Evolutionary conservation across 768 basidiomycete species (phyloP).

Genomic region (Leccinum imitatum): DNA sequence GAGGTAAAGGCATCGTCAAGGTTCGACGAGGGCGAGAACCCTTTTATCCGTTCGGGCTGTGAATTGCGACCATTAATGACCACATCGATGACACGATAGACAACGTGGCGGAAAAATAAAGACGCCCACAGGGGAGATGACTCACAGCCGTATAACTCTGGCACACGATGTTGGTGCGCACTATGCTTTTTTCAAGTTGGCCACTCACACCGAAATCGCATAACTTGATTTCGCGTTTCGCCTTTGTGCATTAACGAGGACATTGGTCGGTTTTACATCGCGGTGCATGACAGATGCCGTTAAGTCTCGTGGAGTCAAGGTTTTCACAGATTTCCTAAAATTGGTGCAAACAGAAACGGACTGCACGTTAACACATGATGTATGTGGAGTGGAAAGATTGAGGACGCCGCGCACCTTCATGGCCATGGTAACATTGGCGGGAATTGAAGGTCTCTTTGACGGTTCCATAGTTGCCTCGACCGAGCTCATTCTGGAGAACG

Average conservation of each 20-base stretch:
- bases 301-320: slow-evolving; percentile 88
- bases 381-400: slow-evolving; percentile 1
- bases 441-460: slow-evolving; percentile 97
- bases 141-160: too few species aligned
- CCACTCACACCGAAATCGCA: slow-evolving; percentile 99
- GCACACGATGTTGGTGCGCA: slow-evolving; percentile 92
- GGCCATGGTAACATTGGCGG: slow-evolving; percentile 95
- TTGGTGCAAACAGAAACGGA: slow-evolving; percentile 1
- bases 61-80: neutral
- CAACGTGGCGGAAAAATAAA: slow-evolving; percentile 1
- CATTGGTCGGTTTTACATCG: slow-evolving; percentile 92
- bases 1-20: slow-evolving; percentile 40
- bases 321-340: slow-evolving; percentile 94
- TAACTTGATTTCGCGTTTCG: slow-evolving; percentile 84
- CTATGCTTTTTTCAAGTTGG: slow-evolving; percentile 92
- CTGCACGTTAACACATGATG: slow-evolving; percentile 10
- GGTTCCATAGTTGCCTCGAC: slow-evolving; percentile 95
- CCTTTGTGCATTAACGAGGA: slow-evolving; percentile 68
- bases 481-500: slow-evolving; percentile 88
- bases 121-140: slow-evolving; percentile 30
- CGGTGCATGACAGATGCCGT: slow-evolving; percentile 87
- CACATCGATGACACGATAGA: neutral
- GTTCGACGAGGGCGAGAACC: slow-evolving; percentile 59
- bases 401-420: slow-evolving; percentile 76
- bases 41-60: slow-evolving; percentile 94